Base-by-base conservation (phyloP, 495 filamentous ascomycete genomes). In the Trichoderma gamsii region DNA sequence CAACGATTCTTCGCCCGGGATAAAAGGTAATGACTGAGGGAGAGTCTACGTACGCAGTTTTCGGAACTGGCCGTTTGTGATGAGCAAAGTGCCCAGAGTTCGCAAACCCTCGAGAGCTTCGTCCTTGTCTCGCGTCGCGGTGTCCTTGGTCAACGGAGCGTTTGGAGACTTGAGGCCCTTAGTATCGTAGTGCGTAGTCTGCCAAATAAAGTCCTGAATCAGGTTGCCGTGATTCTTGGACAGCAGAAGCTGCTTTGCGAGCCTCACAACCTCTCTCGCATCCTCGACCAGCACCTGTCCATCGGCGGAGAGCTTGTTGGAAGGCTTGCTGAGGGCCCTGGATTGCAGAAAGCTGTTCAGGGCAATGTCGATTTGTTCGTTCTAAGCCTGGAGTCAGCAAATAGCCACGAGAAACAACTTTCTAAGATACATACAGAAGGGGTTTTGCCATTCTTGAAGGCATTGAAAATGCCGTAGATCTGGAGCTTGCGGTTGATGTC, bases 11-110 rank as follows among this genome's bases (percentile, higher is more conserved):
- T 18, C 35, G 35, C 35, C 35, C 5, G 5, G 7, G 35, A 5
- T 38, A 38, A 38, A 38, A 38, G 7, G 35, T 38, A 38, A 38
- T 3, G 35, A 38, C 0, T 8, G 61, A 61, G 38, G 9, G 1
- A 4, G 4, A 65, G 44, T 43, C 5, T 9, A 88, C 91, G 77
- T 83, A 95, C 92, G 78, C 25, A 97, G 86, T 82, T 97, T 97
- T 63, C 93, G 86, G 82, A 97, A 97, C 79, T 97, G 93, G 69
- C 95, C 96, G 71, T 99, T 99, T 69, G 93, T 93, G 75, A 98
- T 89, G 70, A 99, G 80, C 63, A 99, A 84, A 13, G 89, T 93
- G 59, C 96, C 95, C 9, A 99, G 79, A 2, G 90, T 96, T 66
- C 90, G 89, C 38, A 99, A 79, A n/a, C 96, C 95, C 67, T 96